Percentiles rank a stretch among this genome's conserved stretches.
Conservation (phyloP, 2,329 filamentous ascomycete species). For the Colletotrichum ledebouriae region DNA sequence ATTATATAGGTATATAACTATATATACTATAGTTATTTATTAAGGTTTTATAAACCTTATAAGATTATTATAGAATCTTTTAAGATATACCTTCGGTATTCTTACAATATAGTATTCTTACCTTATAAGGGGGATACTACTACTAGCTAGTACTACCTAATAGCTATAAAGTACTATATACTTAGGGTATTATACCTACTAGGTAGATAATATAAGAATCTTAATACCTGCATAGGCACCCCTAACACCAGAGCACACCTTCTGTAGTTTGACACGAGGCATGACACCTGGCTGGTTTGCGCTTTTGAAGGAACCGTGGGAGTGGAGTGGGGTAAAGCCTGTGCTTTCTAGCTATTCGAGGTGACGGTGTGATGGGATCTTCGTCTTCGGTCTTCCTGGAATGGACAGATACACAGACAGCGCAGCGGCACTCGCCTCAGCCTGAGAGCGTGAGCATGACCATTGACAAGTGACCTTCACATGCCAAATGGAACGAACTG, state of each 20-base stretch:
- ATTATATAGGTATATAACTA: no score
- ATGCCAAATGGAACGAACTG: conserved; percentile 38
- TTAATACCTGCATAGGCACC: no score
- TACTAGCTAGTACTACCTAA: no score
- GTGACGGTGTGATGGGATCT: conserved; percentile 17
- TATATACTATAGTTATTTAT: no score
- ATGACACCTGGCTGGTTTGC: conserved; percentile 10
- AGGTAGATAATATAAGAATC: no score
- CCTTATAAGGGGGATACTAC: no score
- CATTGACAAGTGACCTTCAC: conserved; percentile 30
- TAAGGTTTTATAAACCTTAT: no score
- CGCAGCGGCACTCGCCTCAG: conserved; percentile 22
- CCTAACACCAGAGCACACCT: not conserved
- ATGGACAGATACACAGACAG: conserved; percentile 20
- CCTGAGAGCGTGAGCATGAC: conserved; percentile 24
- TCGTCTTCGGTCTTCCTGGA: conserved; percentile 10
- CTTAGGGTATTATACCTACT: no score
- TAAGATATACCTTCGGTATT: no score
- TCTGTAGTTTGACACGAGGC: conserved; percentile 28
- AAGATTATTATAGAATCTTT: no score
- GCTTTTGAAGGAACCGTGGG: conserved; percentile 3
- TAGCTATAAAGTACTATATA: no score
- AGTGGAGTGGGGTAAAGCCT: not conserved
- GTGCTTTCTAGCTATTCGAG: conserved; percentile 18
- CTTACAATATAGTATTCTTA: no score